Evolutionary conservation across 495 filamentous ascomycete species (phyloP), one percentile per base, ranked within the genome.

Genomic region (Xylaria telfairii): DNA sequence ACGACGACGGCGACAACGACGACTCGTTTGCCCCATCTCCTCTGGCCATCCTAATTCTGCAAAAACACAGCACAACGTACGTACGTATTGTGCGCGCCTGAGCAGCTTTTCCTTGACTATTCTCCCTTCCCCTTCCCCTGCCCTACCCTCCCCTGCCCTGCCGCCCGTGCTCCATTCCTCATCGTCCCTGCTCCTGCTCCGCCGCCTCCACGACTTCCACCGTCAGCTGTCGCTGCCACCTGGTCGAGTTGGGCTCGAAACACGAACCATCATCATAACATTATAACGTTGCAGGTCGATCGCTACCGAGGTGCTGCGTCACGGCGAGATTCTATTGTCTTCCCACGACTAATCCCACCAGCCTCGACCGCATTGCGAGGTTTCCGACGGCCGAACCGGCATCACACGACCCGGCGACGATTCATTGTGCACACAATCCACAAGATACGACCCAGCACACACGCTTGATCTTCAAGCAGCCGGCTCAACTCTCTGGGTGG

Each of bases 401-500:
- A 69, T 69, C 53, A 70, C 61, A 64, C 61, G 60, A 70, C 68
- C 46, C 49, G 68, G 68, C 68, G 68, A 70, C 68, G 68, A 70
- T 59, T 65, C 51, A 65, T 70, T 70, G 68, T 70, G 61, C 61
- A 70, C 49, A 56, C 34, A 17, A 37, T 61, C 32, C 49, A 65
- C 47, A 34, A 49, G 37, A 65, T 26, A 37, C 39, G 47, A 42
- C 68, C 34, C 28, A 26, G 9, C 54, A n/a, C 17, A 49, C 61
- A 46, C 68, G 68, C 61, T 70, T 70, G 68, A 49, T 59, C 42
- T 21, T 59, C 61, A 70, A 70, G 68, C 61, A 44, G 47, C 32
- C 68, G 42, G 65, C 63, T 54, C 60, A 39, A 54, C 34, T 65
- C 61, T 75, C 75, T 75, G 73, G 70, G 73, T 78, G 77, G 71